Evolutionary conservation across 2,329 filamentous ascomycete genomes (phyloP).

Genomic region (Sporothrix brunneoviolacea): DNA sequence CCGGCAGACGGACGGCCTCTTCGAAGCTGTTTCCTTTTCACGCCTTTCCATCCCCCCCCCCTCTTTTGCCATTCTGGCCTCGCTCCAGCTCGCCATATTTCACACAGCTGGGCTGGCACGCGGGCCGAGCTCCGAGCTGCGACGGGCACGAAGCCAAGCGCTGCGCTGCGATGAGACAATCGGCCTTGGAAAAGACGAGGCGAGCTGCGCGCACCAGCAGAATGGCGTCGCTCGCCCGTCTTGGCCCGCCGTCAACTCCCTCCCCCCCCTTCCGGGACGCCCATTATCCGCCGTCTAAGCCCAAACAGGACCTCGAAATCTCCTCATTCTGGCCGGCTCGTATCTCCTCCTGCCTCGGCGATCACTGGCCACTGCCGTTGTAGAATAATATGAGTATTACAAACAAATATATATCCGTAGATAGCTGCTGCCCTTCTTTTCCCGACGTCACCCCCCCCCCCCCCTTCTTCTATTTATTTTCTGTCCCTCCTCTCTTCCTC

Average conservation of each 20-base stretch:
- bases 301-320: not conserved
- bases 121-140: too few relatives aligned
- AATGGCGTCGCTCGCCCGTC: not conserved
- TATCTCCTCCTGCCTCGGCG: not conserved
- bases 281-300: not conserved
- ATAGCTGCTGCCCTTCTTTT: not conserved
- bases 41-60: too few relatives aligned
- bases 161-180: not conserved
- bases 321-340: not conserved
- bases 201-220: not conserved
- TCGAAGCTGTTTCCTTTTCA: too few relatives aligned
- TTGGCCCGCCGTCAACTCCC: too few relatives aligned
- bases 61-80: too few relatives aligned
- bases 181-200: not conserved
- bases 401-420: slow-evolving; percentile 1
- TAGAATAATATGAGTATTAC: too few relatives aligned
- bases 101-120: too few relatives aligned
- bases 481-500: not conserved
- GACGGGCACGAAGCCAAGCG: too few relatives aligned
- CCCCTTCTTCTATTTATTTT: not conserved
- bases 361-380: too few relatives aligned
- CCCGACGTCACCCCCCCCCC: not conserved
- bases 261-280: too few relatives aligned
- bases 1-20: too few relatives aligned
- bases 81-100: too few relatives aligned